Evolutionary conservation across 352 stramenopile species (phyloP).

Genomic region (Phytophthora parvispora): DNA sequence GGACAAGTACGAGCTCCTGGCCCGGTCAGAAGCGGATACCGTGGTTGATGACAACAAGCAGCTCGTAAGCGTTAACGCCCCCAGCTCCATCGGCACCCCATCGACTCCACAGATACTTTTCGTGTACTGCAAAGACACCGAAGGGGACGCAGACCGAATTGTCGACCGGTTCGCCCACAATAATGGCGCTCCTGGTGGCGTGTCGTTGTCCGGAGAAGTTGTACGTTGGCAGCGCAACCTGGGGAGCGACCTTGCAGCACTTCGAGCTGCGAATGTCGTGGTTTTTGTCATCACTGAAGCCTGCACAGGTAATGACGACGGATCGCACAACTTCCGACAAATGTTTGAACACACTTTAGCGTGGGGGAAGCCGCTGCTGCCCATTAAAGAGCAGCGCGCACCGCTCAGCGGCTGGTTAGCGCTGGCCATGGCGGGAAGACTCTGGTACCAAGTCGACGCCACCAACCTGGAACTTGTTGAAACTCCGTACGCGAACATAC

Average conservation of each 20-base stretch:
- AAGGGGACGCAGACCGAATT: conserved; percentile 2
- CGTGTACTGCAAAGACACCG: conserved; percentile 17
- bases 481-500: conserved; percentile 50
- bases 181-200: conserved; percentile 2
- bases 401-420: conserved; percentile 47
- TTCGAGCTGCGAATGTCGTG: conserved; percentile 33
- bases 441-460: conserved; percentile 65
- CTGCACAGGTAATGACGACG: conserved; percentile 19
- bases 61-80: not conserved
- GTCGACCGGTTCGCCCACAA: conserved; percentile 21
- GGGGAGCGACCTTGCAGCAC: conserved; percentile 23
- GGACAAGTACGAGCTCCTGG: conserved; percentile 28
- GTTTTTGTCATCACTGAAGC: conserved; percentile 53
- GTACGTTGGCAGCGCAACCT: conserved; percentile 22
- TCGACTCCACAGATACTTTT: conserved; percentile 26
- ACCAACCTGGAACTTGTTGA: conserved; percentile 41
- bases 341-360: conserved; percentile 50
- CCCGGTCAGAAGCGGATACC: conserved; percentile 7
- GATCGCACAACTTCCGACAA: conserved; percentile 20
- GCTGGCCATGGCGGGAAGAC: conserved; percentile 56
- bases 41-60: not conserved
- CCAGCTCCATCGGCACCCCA: not conserved
- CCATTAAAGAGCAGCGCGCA: conserved; percentile 48
- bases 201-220: conserved; percentile 17
- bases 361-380: conserved; percentile 49